Conservation (phyloP, 2,329 filamentous ascomycete species). For the Davidsoniella neocaledoniae region DNA sequence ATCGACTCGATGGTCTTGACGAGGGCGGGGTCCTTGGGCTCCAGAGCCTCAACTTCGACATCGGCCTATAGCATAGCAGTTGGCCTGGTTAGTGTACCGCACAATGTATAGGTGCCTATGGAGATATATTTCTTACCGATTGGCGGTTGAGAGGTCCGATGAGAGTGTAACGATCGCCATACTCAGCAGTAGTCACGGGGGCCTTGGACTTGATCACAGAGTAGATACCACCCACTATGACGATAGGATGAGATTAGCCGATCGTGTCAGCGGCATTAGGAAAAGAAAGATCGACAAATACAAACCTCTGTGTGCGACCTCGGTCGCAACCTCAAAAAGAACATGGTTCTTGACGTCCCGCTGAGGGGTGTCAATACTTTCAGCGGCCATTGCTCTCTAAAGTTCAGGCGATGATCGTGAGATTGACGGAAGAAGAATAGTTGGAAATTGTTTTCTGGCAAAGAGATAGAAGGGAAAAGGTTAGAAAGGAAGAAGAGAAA, state of each 20-base stretch:
- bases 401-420: background rate
- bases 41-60: constrained; percentile 92
- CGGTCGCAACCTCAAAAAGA: constrained; percentile 91
- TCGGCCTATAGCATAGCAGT: constrained; percentile 44
- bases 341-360: constrained; percentile 86
- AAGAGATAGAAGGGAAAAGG: constrained; percentile 2
- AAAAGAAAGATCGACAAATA: constrained; percentile 9
- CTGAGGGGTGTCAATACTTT: constrained; percentile 26
- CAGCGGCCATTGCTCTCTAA: constrained; percentile 10
- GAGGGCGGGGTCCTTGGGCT: constrained; percentile 65
- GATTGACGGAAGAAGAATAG: background rate
- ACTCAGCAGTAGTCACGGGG: constrained; percentile 91
- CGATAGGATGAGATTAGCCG: background rate
- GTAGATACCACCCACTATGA: constrained; percentile 86
- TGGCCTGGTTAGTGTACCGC: background rate
- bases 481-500: constrained; percentile 4
- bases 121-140: constrained; percentile 44
- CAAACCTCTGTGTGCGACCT: constrained; percentile 88
- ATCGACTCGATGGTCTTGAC: constrained; percentile 76
- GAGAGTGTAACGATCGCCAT: constrained; percentile 92
- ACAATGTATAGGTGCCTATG: background rate
- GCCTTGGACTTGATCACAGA: constrained; percentile 98
- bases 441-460: background rate
- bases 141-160: constrained; percentile 86
- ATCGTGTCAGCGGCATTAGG: too few relatives aligned